These are phyloP conservation scores for Torulaspora franciscae DNA, from an alignment of 805 yeast species.

Conservation along the genomic window DNA sequence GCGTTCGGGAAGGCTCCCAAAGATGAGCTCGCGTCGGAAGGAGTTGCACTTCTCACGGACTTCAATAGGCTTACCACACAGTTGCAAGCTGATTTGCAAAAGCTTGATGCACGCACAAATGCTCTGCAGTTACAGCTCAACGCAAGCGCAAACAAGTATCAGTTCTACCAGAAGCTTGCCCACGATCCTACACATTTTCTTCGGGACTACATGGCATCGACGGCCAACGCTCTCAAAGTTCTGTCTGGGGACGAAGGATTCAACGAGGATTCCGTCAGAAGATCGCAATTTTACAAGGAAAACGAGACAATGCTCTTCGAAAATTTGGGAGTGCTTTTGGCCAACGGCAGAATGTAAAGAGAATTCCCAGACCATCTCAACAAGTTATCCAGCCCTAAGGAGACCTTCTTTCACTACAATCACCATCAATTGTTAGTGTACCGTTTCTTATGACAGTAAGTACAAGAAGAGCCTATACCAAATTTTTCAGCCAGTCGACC, in stretches of 20 bases:
- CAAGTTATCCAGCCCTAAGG: background rate
- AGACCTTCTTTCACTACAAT: background rate
- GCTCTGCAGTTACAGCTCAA: slow-evolving; percentile 49
- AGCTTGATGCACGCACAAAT: slow-evolving; percentile 41
- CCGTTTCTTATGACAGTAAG: background rate
- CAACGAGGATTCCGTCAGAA: slow-evolving; percentile 82
- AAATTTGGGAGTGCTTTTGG: slow-evolving; percentile 69
- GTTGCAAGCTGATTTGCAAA: slow-evolving; percentile 40
- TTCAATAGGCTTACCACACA: slow-evolving; percentile 30
- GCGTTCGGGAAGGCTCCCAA: slow-evolving; percentile 32
- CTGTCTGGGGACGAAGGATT: slow-evolving; percentile 86
- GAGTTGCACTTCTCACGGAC: slow-evolving; percentile 27
- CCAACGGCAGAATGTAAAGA: slow-evolving; percentile 34
- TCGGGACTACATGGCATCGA: slow-evolving; percentile 69
- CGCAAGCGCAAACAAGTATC: slow-evolving; percentile 57
- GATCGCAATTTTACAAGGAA: slow-evolving; percentile 63
- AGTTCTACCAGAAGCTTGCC: slow-evolving; percentile 68
- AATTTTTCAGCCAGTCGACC: slow-evolving; percentile 7
- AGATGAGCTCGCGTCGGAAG: slow-evolving; percentile 31
- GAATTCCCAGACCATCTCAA: background rate
- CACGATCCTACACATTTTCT: slow-evolving; percentile 75
- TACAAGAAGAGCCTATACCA: slow-evolving; percentile 6
- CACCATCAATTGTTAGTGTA: background rate
- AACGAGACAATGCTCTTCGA: slow-evolving; percentile 73
- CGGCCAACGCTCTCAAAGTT: slow-evolving; percentile 78